phyloP scores from a whole-genome alignment of 163 green algal species.

The Coccomyxa subellipsoidea region DNA sequence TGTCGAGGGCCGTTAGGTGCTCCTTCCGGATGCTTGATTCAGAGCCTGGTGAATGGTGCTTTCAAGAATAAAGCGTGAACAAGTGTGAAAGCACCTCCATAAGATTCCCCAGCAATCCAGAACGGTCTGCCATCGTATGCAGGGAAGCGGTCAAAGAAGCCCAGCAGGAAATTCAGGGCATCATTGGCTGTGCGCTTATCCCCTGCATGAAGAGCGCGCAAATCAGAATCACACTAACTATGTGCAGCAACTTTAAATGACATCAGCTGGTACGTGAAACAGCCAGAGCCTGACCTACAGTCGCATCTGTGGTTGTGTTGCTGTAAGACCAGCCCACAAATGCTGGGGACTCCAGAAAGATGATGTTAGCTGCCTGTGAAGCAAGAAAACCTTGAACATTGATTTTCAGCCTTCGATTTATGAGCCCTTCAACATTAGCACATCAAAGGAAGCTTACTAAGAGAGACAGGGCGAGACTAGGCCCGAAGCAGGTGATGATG shows the following conservation, averaged over 20 bases:
- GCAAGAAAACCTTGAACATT: conserved; percentile 9
- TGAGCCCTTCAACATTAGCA: neutral
- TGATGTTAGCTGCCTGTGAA: conserved; percentile 52
- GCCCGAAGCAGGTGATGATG: too few relatives aligned
- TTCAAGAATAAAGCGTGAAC: too few relatives aligned
- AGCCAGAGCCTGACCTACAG: conserved; percentile 45
- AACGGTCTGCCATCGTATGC: conserved; percentile 54
- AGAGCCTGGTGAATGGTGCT: too few relatives aligned
- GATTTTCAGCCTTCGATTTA: neutral
- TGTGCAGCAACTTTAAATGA: too few relatives aligned
- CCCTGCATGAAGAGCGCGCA: conserved; percentile 33
- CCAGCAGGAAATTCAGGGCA: conserved; percentile 62
- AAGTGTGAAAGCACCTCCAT: neutral
- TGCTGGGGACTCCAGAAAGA: conserved; percentile 82
- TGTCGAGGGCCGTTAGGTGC: too few relatives aligned
- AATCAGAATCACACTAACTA: too few relatives aligned
- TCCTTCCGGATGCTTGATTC: too few relatives aligned
- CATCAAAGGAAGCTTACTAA: neutral
- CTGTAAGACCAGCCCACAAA: conserved; percentile 85
- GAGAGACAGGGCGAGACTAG: too few relatives aligned
- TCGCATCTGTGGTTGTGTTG: conserved; percentile 56
- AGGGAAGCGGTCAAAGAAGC: conserved; percentile 69
- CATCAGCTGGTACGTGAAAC: too few relatives aligned
- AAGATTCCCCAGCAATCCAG: conserved; percentile 59
- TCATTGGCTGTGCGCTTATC: conserved; percentile 72